Base-by-base conservation (phyloP, 495 filamentous ascomycete genomes). In the Tetracladium setigerum region DNA sequence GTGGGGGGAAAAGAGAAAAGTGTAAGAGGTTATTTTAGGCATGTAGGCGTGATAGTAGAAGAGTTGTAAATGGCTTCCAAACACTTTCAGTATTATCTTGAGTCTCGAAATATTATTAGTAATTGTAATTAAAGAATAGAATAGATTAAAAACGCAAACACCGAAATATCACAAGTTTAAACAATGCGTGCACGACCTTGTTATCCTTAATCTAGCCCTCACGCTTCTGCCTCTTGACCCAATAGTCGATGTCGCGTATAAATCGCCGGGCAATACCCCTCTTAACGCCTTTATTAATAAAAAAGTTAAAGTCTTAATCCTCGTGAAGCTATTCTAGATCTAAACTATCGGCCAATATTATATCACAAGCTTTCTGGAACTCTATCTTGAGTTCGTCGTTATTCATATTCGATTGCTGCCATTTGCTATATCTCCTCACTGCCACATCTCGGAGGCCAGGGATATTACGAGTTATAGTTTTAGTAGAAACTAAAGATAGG, bases 161-260 rank as follows among this genome's bases (percentile, higher is more conserved):
- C n/a, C n/a, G n/a, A n/a, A n/a, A n/a, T n/a, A n/a, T n/a, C n/a
- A n/a, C n/a, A n/a, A n/a, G n/a, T n/a, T n/a, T n/a, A n/a, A n/a
- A n/a, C n/a, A n/a, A n/a, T n/a, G n/a, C n/a, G n/a, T n/a, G n/a
- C n/a, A n/a, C n/a, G n/a, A n/a, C n/a, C n/a, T n/a, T n/a, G n/a
- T n/a, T n/a, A n/a, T n/a, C n/a, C n/a, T n/a, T n/a, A n/a, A 61
- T 30, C 57, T 66, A 18, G 44, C 46, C 5, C 57, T 62, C 14
- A 52, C 67, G 7, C 58, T 62, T 8, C 64, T 65, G 4, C 62
- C 58, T 0, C 57, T 56, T 64, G 34, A 63, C 46, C 46, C 51
- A 57, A 15, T 43, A n/a, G 12, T 46, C 31, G 41, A 57, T 57
- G 31, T 57, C 46, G 27, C 46, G 11, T 15, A 57, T 30, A 46